Evolutionary conservation across 176 grass and related monocot genomes (phyloP), one percentile per base, ranked within the genome.

Genomic region (Musa schizocarpa): DNA sequence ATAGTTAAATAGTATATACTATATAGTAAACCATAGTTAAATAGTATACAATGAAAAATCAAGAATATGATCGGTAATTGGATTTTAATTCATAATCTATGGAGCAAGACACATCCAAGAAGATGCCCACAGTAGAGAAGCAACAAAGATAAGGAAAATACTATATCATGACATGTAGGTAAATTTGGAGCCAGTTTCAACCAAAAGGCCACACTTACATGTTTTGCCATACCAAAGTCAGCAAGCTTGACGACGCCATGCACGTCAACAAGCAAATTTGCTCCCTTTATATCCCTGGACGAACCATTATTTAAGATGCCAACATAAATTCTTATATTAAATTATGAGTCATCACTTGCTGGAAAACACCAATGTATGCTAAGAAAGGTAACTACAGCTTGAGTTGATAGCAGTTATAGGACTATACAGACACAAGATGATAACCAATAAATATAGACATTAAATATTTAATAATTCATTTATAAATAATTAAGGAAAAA

Each of bases 161-260:
- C 6, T 5, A 43, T 21, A 10, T 71, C 16, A 71, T 50, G 19
- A 51, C 10, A 8, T n/a, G 51, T 49, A 71, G 16, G 48, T 21
- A 71, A 71, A 71, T 51, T 51, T 25, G 22, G 21, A 24, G 63
- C 63, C n/a, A 3, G 20, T 62, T n/a, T 62, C 14, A 62, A n/a
- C 17, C 16, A 49, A 71, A 26, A 76, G n/a, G 24, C 75, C 54
- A 65, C 61, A 84, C 90, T 90, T 74, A 98, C 95, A 89, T 94
- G 90, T 71, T 99, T 99, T 79, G 95, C 95, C 95, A 94, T 99
- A 73, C 95, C 95, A 81, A 99, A 99, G 77, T 99, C 95, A 73
- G 95, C 95, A 72, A 99, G 78, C 84, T 99, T 99, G 9, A 99
- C 91, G 69, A 99, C 85, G 54, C 95, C 95, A 82, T 94, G 91